Percentiles rank a stretch among this genome's conserved stretches.
Evolutionary conservation across 2,329 filamentous ascomycete genomes (phyloP).

Genomic region (Alternaria tenuissima): DNA sequence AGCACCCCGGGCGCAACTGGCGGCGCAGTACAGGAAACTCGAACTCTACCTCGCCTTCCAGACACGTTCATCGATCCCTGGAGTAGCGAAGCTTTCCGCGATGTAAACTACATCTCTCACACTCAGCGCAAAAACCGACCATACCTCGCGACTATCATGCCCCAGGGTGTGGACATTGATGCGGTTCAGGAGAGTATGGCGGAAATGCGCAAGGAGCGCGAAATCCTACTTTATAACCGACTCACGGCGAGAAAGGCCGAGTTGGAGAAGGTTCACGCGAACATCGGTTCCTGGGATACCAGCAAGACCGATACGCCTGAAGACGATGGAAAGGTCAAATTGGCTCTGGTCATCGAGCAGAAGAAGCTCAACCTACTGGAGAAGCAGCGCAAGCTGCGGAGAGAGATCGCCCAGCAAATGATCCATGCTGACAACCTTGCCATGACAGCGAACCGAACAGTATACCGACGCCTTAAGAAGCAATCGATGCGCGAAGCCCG

Average conservation of each 20-base stretch:
- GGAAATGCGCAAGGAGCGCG: slow-evolving; percentile 81
- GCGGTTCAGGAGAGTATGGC: slow-evolving; percentile 51
- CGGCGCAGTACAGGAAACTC: slow-evolving; percentile 45
- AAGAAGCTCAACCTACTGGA: slow-evolving; percentile 88
- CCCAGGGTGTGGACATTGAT: slow-evolving; percentile 86
- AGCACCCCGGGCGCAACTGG: slow-evolving; percentile 50
- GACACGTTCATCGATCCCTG: slow-evolving; percentile 62
- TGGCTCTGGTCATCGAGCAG: slow-evolving; percentile 92
- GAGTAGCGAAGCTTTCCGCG: slow-evolving; percentile 55
- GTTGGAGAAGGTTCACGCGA: slow-evolving; percentile 82
- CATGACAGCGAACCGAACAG: slow-evolving; percentile 92
- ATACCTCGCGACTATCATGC: slow-evolving; percentile 87
- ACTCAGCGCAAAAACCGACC: slow-evolving; percentile 76
- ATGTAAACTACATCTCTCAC: slow-evolving; percentile 83
- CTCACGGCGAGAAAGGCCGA: slow-evolving; percentile 86
- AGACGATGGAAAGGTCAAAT: slow-evolving; percentile 79
- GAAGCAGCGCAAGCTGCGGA: slow-evolving; percentile 85
- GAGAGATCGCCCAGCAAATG: slow-evolving; percentile 89
- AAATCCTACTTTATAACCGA: slow-evolving; percentile 87
- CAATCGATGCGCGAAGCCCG: slow-evolving; percentile 93
- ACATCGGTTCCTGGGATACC: slow-evolving; percentile 86
- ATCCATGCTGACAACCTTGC: slow-evolving; percentile 94
- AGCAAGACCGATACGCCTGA: slow-evolving; percentile 71
- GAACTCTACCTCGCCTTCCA: slow-evolving; percentile 50
- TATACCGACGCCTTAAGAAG: slow-evolving; percentile 96